Evolutionary conservation across 352 stramenopile genomes (phyloP).

Genomic region (Nothophytophthora sp.): DNA sequence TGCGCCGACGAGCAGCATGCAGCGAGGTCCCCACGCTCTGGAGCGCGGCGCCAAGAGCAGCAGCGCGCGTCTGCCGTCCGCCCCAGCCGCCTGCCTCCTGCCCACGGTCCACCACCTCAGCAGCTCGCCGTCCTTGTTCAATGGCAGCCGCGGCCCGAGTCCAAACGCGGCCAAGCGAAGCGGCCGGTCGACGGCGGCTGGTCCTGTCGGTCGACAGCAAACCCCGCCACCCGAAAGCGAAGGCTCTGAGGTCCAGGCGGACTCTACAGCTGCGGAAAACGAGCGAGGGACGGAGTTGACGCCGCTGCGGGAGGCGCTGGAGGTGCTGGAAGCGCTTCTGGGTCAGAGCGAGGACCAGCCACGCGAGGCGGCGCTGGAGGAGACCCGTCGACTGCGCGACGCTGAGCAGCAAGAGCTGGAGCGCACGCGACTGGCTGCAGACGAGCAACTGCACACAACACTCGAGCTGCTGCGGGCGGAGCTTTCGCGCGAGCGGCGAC

Average conservation of each 20-base stretch:
- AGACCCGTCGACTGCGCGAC: conserved; percentile 5
- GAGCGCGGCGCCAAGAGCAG: not conserved
- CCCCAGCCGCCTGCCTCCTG: too few relatives aligned
- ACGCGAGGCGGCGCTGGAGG: conserved; percentile 13
- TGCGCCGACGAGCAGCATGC: conserved; percentile 7
- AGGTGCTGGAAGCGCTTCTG: conserved; percentile 25
- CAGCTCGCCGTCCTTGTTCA: not conserved
- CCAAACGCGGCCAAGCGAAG: conserved; percentile 28
- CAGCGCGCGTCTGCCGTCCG: too few relatives aligned
- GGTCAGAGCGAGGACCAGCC: conserved; percentile 13
- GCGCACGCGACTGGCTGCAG: conserved; percentile 18
- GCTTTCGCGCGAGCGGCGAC: conserved; percentile 12
- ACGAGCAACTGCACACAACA: conserved; percentile 31
- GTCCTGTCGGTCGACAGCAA: too few relatives aligned
- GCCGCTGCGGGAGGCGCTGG: conserved; percentile 22
- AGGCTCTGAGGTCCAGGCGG: too few relatives aligned
- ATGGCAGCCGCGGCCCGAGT: conserved; percentile 5
- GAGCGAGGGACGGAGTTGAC: conserved; percentile 1
- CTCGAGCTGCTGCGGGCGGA: conserved; percentile 29
- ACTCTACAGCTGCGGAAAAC: not conserved
- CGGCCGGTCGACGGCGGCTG: conserved; percentile 21
- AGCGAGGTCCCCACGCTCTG: conserved; percentile 5
- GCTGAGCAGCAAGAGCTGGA: conserved; percentile 19
- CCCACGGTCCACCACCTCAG: conserved; percentile 7
- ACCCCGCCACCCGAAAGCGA: too few relatives aligned